These are phyloP conservation scores for Arthrobotrys megalospora DNA, from an alignment of 2,329 filamentous ascomycete genomes.

Conservation along the genomic window DNA sequence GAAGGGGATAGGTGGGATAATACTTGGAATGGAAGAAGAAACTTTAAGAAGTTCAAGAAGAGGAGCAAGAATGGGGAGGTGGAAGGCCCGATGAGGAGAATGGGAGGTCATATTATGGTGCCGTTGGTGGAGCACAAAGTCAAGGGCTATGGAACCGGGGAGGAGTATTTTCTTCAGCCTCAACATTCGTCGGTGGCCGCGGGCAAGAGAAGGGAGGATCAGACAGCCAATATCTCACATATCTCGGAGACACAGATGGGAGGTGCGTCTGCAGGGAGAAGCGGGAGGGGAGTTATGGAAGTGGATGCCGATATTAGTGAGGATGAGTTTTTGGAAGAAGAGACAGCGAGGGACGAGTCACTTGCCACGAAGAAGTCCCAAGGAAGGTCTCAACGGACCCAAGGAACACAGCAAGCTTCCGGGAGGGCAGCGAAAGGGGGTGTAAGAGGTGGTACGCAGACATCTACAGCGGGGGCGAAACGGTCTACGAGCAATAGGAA, in stretches of 20 bases:
- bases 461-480: slow-evolving; percentile 39
- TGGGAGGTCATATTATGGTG: slow-evolving; percentile 74
- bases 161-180: slow-evolving; percentile 64
- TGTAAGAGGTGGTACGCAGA: slow-evolving; percentile 32
- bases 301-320: slow-evolving; percentile 40
- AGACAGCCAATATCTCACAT: slow-evolving; percentile 28
- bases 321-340: slow-evolving; percentile 47
- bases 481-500: slow-evolving; percentile 48
- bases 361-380: slow-evolving; percentile 19
- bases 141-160: slow-evolving; percentile 74
- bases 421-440: slow-evolving; percentile 34
- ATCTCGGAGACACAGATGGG: slow-evolving; percentile 54
- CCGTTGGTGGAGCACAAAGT: slow-evolving; percentile 75
- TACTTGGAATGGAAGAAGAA: slow-evolving; percentile 92
- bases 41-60: slow-evolving; percentile 89
- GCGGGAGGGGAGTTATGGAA: slow-evolving; percentile 11
- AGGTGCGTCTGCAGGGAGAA: slow-evolving; percentile 27
- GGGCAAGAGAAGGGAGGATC: slow-evolving; percentile 24
- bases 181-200: slow-evolving; percentile 22
- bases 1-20: slow-evolving; percentile 82
- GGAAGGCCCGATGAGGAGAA: slow-evolving; percentile 66
- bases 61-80: slow-evolving; percentile 67
- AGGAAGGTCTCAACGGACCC: slow-evolving; percentile 34
- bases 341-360: slow-evolving; percentile 52
- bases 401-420: slow-evolving; percentile 37